phyloP scores from a whole-genome alignment of 805 yeast species.

The Lachancea mirantina region DNA sequence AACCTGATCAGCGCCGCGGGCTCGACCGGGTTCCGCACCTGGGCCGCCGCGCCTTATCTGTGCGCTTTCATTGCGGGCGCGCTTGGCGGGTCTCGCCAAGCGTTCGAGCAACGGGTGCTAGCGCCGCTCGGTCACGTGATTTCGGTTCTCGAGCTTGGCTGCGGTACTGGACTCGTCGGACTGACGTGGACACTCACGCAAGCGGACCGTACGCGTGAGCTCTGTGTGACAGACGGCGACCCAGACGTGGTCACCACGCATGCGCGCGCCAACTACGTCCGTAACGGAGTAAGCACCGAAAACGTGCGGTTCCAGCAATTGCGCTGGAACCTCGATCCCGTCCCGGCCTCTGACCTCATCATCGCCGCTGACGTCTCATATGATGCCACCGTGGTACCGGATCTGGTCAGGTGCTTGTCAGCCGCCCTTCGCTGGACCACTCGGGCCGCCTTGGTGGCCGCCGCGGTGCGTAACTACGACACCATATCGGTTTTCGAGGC shows the following conservation, averaged over 20 bases:
- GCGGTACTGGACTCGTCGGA: slow-evolving; percentile 78
- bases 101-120: too few species aligned
- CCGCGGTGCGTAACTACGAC: slow-evolving; percentile 61
- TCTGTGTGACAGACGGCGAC: slow-evolving; percentile 30
- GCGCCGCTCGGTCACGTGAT: slow-evolving; percentile 1
- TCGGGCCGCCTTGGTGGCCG: slow-evolving; percentile 47
- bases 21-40: slow-evolving; percentile 83
- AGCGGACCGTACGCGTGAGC: slow-evolving; percentile 5
- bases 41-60: slow-evolving; percentile 84
- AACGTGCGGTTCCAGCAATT: slow-evolving; percentile 32
- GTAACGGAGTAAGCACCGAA: slow-evolving; percentile 34
- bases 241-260: slow-evolving; percentile 18
- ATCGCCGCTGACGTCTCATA: slow-evolving; percentile 88
- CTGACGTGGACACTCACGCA: slow-evolving; percentile 14
- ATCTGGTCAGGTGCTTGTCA: slow-evolving; percentile 31
- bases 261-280: slow-evolving; percentile 33
- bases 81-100: background rate
- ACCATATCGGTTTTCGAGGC: slow-evolving; percentile 42
- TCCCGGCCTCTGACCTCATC: slow-evolving; percentile 44
- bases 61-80: slow-evolving; percentile 40
- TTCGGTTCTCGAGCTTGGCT: slow-evolving; percentile 63
- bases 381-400: slow-evolving; percentile 54
- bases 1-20: slow-evolving; percentile 62
- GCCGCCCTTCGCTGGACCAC: slow-evolving; percentile 4
- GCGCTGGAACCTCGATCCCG: slow-evolving; percentile 52